Evolutionary conservation across 2,329 filamentous ascomycete genomes (phyloP), one percentile per base, ranked within the genome.

Genomic region (Phaeosphaeria sp.): DNA sequence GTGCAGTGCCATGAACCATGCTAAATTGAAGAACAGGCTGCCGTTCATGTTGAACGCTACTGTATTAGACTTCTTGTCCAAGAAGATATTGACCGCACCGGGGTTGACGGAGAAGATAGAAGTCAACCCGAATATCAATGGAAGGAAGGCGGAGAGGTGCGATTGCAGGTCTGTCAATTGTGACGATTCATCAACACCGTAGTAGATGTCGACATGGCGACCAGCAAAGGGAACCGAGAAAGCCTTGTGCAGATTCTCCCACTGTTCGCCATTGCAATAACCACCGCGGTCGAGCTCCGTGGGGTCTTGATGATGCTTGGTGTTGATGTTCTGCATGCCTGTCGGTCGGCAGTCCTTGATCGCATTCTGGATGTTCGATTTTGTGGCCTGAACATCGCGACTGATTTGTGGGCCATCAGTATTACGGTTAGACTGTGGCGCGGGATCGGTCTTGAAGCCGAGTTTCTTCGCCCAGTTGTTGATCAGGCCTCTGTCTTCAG

Each of bases 41-140:
- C 94, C 93, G 40, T 84, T 87, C 8, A 86, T 86, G 74, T 99
- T 99, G 83, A 99, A 99, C 0, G 94, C 95, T 61, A 99, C 97
- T 0, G 92, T 93, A 55, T 86, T 87, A 4, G 92, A 91, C 2
- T 81, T 78, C 42, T 89, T 86, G 67, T 97, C 93, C 68, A 93
- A 92, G 79, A 94, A 98, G 50, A 98, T 90, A 74, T 96, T 94
- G 56, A 98, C 76, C 2, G 88, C 87, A 30, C 85, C 82, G 0
- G 86, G 82, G 1, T 86, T 82, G 22, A 98, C 83, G 2, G 86
- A 84, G 75, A 97, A 98, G 27, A 76, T 69, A 2, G 66, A 64
- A 1, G 73, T 73, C 22, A 77, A 62, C 1, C 71, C 66, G 44
- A 76, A 73, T 20, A 77, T 72, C 40, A 76, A 60, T 0, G 74